Base-by-base conservation (phyloP, 768 basidiomycete species). In the Candolleomyces eurysporus region DNA sequence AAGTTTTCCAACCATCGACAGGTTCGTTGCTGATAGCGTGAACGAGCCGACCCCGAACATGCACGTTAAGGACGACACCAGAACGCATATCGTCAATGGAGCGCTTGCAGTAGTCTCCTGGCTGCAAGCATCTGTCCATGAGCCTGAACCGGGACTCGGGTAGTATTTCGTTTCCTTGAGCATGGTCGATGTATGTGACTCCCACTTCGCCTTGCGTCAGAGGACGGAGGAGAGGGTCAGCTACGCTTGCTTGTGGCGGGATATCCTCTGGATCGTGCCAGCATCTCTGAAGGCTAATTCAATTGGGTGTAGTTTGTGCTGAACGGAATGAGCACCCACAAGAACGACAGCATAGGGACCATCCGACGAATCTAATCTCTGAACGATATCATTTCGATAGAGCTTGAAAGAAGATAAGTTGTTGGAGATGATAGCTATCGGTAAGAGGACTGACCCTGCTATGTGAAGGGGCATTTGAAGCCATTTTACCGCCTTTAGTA, bases 261-360 rank as follows among this genome's bases (percentile, higher is more conserved):
- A 84, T 69, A 61, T 92, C 91, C 64, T 95, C 92, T 10, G 87
- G 86, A 71, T 94, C 92, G 63, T 92, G 89, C 94, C 93, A 95
- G 67, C 89, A 92, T 74, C 91, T 85, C 93, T 95, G 69, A 9
- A 56, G 43, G 26, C 26, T 19, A 50, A 42, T 40, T 63, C 54
- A 57, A 42, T 17, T 43, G 48, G 32, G 17, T 53, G 59, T 42
- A 50, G 43, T 61, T 50, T 17, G 9, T 53, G 39, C n/a, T 26
- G 49, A 32, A 14, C 19, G 54, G 36, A 31, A 48, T 7, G 6
- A 6, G 26, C n/a, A 66, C 78, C 62, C 70, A 91, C 92, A 74
- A 92, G 72, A 53, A 94, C 87, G 63, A 91, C 78, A 31, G 84
- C 91, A 66, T 80, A 76, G 30, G 77, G 70, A 55, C 72, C 69